A percentile compares a stretch with the other conserved stretches of the same genome.
Conservation (phyloP, 1,284 basidiomycete species). For the Papiliotrema nemorosa region DNA sequence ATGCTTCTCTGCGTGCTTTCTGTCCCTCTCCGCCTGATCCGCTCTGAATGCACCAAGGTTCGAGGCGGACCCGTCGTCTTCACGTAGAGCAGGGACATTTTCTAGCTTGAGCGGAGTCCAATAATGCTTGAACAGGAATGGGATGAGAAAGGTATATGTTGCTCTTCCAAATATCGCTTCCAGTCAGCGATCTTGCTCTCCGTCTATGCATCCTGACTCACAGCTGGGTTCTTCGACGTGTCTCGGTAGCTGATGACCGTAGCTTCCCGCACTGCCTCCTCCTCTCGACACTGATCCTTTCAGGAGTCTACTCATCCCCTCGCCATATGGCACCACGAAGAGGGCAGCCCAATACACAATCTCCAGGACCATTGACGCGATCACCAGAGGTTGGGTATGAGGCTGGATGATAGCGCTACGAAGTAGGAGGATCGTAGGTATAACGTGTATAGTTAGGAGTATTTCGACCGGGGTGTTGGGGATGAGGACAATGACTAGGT, state of each 20-base stretch:
- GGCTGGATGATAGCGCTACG: slow-evolving; percentile 30
- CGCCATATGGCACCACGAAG: slow-evolving; percentile 43
- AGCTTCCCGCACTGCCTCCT: slow-evolving; percentile 30
- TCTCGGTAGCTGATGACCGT: slow-evolving; percentile 20
- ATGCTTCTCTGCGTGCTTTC: slow-evolving; percentile 19
- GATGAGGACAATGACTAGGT: slow-evolving; percentile 21
- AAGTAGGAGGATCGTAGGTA: slow-evolving; percentile 41
- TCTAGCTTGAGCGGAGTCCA: slow-evolving; percentile 47
- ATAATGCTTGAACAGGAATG: slow-evolving; percentile 51
- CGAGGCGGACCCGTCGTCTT: slow-evolving; percentile 53
- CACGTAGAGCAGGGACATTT: slow-evolving; percentile 53
- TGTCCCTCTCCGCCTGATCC: slow-evolving; percentile 26
- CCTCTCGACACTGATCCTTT: slow-evolving; percentile 32
- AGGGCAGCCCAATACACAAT: slow-evolving; percentile 42
- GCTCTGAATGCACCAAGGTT: slow-evolving; percentile 49
- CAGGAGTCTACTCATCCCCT: slow-evolving; percentile 38
- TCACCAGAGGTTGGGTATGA: slow-evolving; percentile 17
- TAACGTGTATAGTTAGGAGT: slow-evolving; percentile 37
- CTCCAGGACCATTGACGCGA: slow-evolving; percentile 32
- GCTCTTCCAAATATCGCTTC: slow-evolving; percentile 44
- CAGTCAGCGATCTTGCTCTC: neutral
- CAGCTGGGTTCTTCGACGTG: slow-evolving; percentile 43
- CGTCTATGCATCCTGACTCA: slow-evolving; percentile 9
- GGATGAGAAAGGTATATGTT: slow-evolving; percentile 48
- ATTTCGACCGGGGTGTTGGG: slow-evolving; percentile 36